A percentile compares a stretch with the other conserved stretches of the same genome.
These are phyloP conservation scores for Inonotus obliquus DNA, from an alignment of 1,284 basidiomycete species.

Conservation along the genomic window DNA sequence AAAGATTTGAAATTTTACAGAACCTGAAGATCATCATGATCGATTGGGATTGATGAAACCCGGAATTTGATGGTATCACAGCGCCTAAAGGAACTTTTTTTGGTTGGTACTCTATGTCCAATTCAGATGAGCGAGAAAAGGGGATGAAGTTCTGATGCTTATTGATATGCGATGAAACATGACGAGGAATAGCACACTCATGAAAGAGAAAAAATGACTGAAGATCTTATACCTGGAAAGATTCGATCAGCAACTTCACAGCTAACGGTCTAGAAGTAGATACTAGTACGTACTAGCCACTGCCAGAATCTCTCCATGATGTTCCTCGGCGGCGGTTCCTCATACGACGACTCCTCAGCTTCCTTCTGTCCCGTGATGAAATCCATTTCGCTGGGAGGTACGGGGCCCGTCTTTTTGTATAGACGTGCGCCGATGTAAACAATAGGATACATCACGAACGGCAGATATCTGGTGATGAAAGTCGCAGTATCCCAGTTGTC, in stretches of 20 bases:
- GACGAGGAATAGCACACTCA: not conserved
- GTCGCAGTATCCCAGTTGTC: conserved; percentile 52
- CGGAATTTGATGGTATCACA: too few relatives aligned
- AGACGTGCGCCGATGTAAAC: conserved; percentile 60
- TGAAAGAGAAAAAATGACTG: too few relatives aligned
- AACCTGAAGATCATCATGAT: not conserved
- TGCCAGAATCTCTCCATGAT: conserved; percentile 62
- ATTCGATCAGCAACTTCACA: not conserved
- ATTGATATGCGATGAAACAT: not conserved
- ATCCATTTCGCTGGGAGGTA: conserved; percentile 68
- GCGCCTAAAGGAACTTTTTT: too few relatives aligned
- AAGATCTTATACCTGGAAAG: not conserved
- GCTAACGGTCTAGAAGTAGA: not conserved
- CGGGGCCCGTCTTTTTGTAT: conserved; percentile 42
- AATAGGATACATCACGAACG: conserved; percentile 70
- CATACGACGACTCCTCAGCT: conserved; percentile 65
- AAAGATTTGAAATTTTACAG: not conserved
- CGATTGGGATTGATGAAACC: not conserved
- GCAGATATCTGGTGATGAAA: conserved; percentile 78
- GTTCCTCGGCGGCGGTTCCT: conserved; percentile 68
- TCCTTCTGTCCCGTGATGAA: conserved; percentile 68
- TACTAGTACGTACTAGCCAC: conserved; percentile 54
- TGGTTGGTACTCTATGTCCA: not conserved
- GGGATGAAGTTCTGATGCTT: not conserved
- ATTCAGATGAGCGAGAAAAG: not conserved